Base-by-base conservation (phyloP, 2,329 filamentous ascomycete species). In the Nakataea oryzae region DNA sequence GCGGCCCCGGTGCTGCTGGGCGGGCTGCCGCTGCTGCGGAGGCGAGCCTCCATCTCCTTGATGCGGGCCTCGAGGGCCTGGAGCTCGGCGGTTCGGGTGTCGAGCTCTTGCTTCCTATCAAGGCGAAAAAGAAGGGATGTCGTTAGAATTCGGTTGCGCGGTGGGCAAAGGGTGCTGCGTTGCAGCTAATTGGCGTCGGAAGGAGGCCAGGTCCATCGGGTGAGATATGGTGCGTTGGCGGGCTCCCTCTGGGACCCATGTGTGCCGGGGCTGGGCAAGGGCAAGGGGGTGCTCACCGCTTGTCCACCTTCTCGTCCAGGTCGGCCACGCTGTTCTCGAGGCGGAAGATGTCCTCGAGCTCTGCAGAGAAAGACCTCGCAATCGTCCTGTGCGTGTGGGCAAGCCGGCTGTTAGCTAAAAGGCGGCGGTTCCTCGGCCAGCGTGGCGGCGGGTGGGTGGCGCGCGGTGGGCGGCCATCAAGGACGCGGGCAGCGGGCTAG, bases 291-390 rank as follows among this genome's bases (percentile, higher is more conserved):
- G 77, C 87, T 71, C 79, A 97, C 93, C 93, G 93, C 74, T 91
- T 84, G 72, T 91, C 84, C 64, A 96, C 85, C 67, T 89, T 85
- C 72, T 88, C 81, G 70, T 89, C 85, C 47, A 96, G 81, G 65
- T 88, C 83, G 70, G 88, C 85, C 63, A 95, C 72, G 68, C 87
- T 88, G 74, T 86, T 88, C 68, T 95, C 90, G 71, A 97, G 87
- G 70, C 89, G 88, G 79, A 97, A 97, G 68, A 96, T 88, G 72
- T 91, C 88, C 79, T 93, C 89, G 64, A 97, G 81, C 73, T 93
- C 90, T 57, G 86, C 81, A 64, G 91, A 93, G 77, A 97, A 96
- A 72, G 89, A 91, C 69, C 86, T 88, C 61, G 92, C 93, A 75
- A 96, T 86, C 64, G 90, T 95, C 66, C 93, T 96, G 75, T 58